Base-by-base conservation (phyloP, 805 yeast genomes). In the Kazachstania viticola region DNA sequence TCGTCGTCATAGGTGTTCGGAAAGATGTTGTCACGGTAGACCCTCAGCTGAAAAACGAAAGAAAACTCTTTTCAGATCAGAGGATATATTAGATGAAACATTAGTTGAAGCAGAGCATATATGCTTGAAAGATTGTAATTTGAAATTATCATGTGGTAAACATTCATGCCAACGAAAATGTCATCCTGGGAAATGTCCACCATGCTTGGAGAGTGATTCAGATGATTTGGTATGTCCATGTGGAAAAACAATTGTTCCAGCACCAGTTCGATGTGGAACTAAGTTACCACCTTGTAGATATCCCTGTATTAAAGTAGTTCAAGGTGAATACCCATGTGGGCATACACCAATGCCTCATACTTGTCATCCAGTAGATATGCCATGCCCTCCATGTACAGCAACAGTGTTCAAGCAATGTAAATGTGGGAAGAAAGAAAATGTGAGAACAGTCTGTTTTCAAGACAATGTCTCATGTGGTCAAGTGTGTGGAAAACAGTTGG, bases 221-320 rank as follows among this genome's bases (percentile, higher is more conserved):
- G 83, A 80, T 14, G 94, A 83, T 49, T 59, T 80, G 42, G 69
- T 73, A 3, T 83, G 95, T 48, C 68, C 77, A 30, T 83, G 95
- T 61, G 94, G 94, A 3, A 64, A 67, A 40, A 83, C 94, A 0
- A 67, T 79, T 3, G 64, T 83, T 5, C 67, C 65, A 14, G 94
- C 94, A 0, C 95, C 95, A 0, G 83, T 82, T 8, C 61, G 94
- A 41, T 83, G 95, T 59, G 94, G 94, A 11, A 71, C 82, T 0
- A 62, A 56, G 28, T 49, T 80, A 21, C 79, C 79, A 4, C 65
- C 64, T 9, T 83, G 95, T 56, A 63, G 61, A 16, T 66, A 70
- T 37, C 84, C 71, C 39, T 83, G 95, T 54, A 55, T 61, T 3
- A 61, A 82, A 30, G 61, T 60, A 1, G 52, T 57, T 1, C 34